Base-by-base conservation (phyloP, 352 stramenopile genomes). In the Phytophthora hybrid region DNA sequence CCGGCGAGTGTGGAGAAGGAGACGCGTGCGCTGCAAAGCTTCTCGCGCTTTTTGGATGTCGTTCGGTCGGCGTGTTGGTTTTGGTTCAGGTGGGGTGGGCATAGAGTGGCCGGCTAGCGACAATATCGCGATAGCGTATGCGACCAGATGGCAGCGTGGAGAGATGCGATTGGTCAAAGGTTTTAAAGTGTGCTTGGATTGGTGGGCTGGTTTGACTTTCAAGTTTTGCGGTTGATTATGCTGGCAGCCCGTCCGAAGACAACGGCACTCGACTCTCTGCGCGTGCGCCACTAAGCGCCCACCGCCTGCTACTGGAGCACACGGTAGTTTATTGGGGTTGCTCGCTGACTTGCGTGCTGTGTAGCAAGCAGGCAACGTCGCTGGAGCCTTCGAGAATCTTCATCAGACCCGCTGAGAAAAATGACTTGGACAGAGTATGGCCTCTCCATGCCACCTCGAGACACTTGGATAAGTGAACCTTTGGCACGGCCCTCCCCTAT, bases 31-130 rank as follows among this genome's bases (percentile, higher is more conserved):
- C 66, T 71, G 58, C 67, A 74, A 78, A 78, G 68, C 68, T 76
- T 74, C 69, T 76, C 54, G 58, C 51, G 57, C 67, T 78, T 77
- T 75, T 75, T 56, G 58, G 69, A 80, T 80, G 74, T 80, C 74
- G 74, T 80, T 76, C 73, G 69, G 63, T 80, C 69, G 74, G 69
- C 49, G 59, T 69, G 69, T 71, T 71, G 74, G 59, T 77, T 77
- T 80, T 80, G 54, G 77, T 76, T 77, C 59, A 64, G 72, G 44
- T 51, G 11, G 44, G 16, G 11, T 41, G 55, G 34, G 16, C 46
- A 53, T 13, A 54, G 19, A 54, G 47, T 16, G 70, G 65, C 34
- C 26, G 26, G 18, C 52, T 69, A 59, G 13, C 57, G 59, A 6
- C 16, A 74, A 67, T 70, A 26, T 70, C 59, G 46, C 46, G 44